Percentiles rank a stretch among this genome's conserved stretches.
Evolutionary conservation across 176 grass and related monocot species (phyloP).

Genomic region (Oryza rufipogon): DNA sequence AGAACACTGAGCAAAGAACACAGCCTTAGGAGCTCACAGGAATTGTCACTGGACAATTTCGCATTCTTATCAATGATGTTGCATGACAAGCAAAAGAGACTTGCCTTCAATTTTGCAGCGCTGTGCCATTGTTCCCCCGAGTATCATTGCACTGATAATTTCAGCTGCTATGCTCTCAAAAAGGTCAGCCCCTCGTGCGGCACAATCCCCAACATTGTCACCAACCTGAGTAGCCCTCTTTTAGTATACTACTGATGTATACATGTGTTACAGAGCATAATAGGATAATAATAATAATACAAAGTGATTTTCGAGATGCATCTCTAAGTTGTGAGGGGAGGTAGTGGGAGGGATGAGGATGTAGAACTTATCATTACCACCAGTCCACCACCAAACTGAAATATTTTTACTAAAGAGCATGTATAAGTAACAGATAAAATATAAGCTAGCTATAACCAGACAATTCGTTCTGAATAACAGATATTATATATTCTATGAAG

Average conservation of each 20-base stretch:
- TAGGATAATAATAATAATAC: neutral
- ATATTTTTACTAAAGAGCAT: neutral
- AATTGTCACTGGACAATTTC: neutral
- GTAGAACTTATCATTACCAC: neutral
- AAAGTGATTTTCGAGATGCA: neutral
- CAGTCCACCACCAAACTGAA: neutral
- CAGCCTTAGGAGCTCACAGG: constrained; percentile 2
- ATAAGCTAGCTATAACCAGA: constrained; percentile 27
- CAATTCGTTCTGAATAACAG: neutral
- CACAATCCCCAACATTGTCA: constrained; percentile 99
- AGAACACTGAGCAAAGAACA: too few relatives aligned
- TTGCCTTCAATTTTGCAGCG: constrained; percentile 99
- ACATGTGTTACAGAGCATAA: neutral
- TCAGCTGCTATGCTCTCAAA: constrained; percentile 99
- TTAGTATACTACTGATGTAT: constrained; percentile 7
- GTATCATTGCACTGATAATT: constrained; percentile 99
- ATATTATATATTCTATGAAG: neutral
- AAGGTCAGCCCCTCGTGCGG: constrained; percentile 95
- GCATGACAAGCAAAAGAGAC: constrained; percentile 20
- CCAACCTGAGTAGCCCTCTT: constrained; percentile 70
- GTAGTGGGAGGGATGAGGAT: neutral
- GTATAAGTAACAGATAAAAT: constrained; percentile 24
- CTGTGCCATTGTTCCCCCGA: constrained; percentile 94
- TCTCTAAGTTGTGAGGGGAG: neutral
- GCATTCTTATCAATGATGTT: constrained; percentile 24